These are phyloP conservation scores for Pistacia vera DNA, from an alignment of 345 rosid genomes.

Conservation along the genomic window DNA sequence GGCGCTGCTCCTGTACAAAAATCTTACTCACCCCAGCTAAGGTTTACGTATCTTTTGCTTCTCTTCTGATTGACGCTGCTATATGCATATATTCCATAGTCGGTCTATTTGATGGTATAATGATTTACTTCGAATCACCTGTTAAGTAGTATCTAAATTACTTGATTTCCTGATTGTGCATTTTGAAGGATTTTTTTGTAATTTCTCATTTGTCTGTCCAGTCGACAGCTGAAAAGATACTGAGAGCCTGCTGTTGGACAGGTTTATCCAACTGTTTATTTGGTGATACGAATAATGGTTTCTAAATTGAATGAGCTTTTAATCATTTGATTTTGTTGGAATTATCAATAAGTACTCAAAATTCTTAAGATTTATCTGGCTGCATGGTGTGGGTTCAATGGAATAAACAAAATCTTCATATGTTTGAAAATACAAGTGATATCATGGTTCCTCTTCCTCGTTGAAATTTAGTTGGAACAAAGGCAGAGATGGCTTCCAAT, in stretches of 20 bases:
- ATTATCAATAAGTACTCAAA: not conserved
- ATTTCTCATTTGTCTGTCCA: slow-evolving; percentile 18
- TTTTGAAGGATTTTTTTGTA: slow-evolving; percentile 10
- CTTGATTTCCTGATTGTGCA: not conserved
- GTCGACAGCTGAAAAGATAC: slow-evolving; percentile 13
- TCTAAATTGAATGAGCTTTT: slow-evolving; percentile 10
- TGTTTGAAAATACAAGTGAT: slow-evolving; percentile 16
- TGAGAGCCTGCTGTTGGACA: slow-evolving; percentile 20
- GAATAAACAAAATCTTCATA: slow-evolving; percentile 7
- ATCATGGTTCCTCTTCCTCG: slow-evolving; percentile 10
- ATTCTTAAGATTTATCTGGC: not conserved
- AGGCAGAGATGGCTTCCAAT: not conserved
- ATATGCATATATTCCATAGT: slow-evolving; percentile 18
- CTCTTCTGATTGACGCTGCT: slow-evolving; percentile 29
- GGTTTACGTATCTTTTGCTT: slow-evolving; percentile 50
- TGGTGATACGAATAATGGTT: not conserved
- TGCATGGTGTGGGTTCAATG: slow-evolving; percentile 6
- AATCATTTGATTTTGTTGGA: not conserved
- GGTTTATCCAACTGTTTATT: slow-evolving; percentile 15
- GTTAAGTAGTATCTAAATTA: not conserved
- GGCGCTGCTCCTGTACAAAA: slow-evolving; percentile 52
- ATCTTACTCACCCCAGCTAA: slow-evolving; percentile 57
- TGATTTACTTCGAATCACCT: not conserved
- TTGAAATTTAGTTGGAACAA: slow-evolving; percentile 17
- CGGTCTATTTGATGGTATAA: slow-evolving; percentile 2